A percentile compares a stretch with the other conserved stretches of the same genome.
These are phyloP conservation scores for Cladophialophora chaetospira DNA, from an alignment of 2,329 filamentous ascomycete species.

Conservation along the genomic window DNA sequence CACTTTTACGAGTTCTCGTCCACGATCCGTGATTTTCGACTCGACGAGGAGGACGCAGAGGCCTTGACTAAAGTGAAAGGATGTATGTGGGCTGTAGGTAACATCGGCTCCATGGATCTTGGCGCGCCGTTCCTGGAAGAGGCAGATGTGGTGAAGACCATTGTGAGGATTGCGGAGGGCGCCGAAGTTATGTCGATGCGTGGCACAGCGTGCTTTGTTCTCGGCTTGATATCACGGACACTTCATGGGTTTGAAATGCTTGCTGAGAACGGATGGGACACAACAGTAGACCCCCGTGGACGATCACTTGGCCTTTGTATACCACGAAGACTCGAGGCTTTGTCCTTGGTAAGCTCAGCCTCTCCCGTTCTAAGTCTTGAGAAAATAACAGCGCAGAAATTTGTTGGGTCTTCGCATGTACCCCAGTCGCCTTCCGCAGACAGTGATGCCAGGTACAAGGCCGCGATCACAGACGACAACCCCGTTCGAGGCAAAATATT, in stretches of 20 bases:
- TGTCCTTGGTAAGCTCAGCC: conserved; percentile 62
- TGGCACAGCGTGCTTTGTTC: conserved; percentile 93
- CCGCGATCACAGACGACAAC: conserved; percentile 64
- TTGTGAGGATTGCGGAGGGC: conserved; percentile 82
- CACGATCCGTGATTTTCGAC: conserved; percentile 83
- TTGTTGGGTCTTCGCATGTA: conserved; percentile 33
- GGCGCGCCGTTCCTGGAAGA: conserved; percentile 92
- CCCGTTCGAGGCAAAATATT: conserved; percentile 72
- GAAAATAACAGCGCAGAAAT: conserved; percentile 22
- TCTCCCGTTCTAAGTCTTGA: background rate
- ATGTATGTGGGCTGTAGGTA: conserved; percentile 95
- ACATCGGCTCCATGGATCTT: conserved; percentile 96
- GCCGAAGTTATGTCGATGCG: conserved; percentile 90
- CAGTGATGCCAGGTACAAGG: conserved; percentile 55
- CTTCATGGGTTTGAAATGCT: conserved; percentile 90
- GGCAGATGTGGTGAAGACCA: conserved; percentile 81
- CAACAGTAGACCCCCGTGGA: conserved; percentile 79
- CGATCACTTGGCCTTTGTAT: conserved; percentile 85
- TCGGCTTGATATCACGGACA: conserved; percentile 89
- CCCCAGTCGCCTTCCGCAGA: conserved; percentile 45
- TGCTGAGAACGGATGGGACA: conserved; percentile 88
- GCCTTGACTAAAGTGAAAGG: conserved; percentile 92
- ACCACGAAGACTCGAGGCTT: conserved; percentile 72
- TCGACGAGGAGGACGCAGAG: conserved; percentile 82
- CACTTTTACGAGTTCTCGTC: conserved; percentile 92